Base-by-base conservation (phyloP, 257 asterid species). In the Solanum tarijense region DNA sequence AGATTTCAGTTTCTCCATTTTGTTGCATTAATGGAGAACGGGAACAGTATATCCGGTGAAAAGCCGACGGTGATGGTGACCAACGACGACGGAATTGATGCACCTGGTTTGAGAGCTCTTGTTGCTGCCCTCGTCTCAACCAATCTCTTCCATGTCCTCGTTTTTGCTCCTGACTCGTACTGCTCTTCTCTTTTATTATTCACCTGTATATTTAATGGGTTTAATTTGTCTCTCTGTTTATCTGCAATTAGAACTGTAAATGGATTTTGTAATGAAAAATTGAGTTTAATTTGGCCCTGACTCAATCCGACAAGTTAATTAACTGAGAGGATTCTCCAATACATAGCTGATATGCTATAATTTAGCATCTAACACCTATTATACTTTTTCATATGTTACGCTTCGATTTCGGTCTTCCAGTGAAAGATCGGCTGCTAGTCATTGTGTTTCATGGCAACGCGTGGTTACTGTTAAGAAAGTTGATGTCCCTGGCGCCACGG, bases 361-460 rank as follows among this genome's bases (percentile, higher is more conserved):
- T 48, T 16, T 14, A 5, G 60, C 60, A 48, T 48, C 60, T 16
- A 48, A 5, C 23, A 48, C 60, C 60, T 48, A 16, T 48, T 48
- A 16, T 48, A 48, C 6, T 48, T 6, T 48, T 14, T 48, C 60
- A 48, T 14, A 48, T 48, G 23, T 48, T 48, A 16, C 2, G 31
- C 58, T 43, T 14, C 20, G 32, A 43, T 46, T 66, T 11, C 83
- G 8, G 25, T 71, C n/a, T 46, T 86, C 88, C 29, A 97, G 99
- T n/a, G 99, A 97, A 90, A 92, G 92, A 89, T 97, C 98, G n/a
- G 98, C 96, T 76, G 98, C 94, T 83, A 95, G 98, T 88, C 98
- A 96, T 91, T 32, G 96, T 88, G 91, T 94, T 86, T 94, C 98
- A 7, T 93, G 96, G 98, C 86, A 83, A 75, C 87, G 90, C 83